Percentiles rank a stretch among this genome's conserved stretches.
These are phyloP conservation scores for Centrapalus pauciflorus DNA, from an alignment of 129 eudicot genomes.

Conservation along the genomic window DNA sequence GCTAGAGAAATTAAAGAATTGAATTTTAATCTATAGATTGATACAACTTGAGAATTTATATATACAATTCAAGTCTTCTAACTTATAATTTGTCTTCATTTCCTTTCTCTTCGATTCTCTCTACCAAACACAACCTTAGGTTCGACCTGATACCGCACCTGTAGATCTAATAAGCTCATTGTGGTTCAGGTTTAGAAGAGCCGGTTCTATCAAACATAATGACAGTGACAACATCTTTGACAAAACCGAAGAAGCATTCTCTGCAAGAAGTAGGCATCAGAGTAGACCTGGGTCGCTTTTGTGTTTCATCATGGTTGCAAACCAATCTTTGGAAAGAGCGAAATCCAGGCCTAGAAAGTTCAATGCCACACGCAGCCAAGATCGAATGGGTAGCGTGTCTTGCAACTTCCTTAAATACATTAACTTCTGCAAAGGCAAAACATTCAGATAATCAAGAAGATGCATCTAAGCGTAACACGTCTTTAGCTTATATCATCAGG, in stretches of 20 bases:
- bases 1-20: no score
- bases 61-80: no score
- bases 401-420: conserved; percentile 70
- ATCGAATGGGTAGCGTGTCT: conserved; percentile 76
- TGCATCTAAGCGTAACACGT: neutral
- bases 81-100: no score
- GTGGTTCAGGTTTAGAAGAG: conserved; percentile 3
- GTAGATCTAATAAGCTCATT: no score
- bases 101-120: no score
- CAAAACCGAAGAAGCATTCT: conserved; percentile 71
- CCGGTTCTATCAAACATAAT: conserved; percentile 31
- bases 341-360: conserved; percentile 35
- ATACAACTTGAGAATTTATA: no score
- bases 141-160: no score
- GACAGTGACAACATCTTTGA: conserved; percentile 59
- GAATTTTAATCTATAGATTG: no score
- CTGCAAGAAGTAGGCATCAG: conserved; percentile 72
- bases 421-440: conserved; percentile 44
- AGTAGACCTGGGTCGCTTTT: conserved; percentile 41
- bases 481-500: neutral
- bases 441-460: neutral
- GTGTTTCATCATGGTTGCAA: conserved; percentile 44
- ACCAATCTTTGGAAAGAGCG: conserved; percentile 30
- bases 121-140: no score
- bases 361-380: conserved; percentile 75